Base-by-base conservation (phyloP, 1,284 basidiomycete genomes). In the Tilletiopsis washingtonensis region DNA sequence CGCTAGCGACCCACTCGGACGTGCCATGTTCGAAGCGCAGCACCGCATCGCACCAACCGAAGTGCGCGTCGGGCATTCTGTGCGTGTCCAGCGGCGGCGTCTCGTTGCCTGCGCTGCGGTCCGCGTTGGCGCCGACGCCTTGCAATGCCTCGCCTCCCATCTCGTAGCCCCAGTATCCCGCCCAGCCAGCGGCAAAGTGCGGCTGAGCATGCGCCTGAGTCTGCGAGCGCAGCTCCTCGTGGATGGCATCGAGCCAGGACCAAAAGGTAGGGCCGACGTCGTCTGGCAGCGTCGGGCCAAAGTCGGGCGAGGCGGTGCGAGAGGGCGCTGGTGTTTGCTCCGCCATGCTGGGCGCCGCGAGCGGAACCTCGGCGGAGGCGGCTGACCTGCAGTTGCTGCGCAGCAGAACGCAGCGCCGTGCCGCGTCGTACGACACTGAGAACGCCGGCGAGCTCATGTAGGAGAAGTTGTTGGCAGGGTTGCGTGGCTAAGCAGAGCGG, bases 81-180 rank as follows among this genome's bases (percentile, higher is more conserved):
- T n/a, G 15, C 26, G 3, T 4, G 4, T 24, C 17, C 23, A 19
- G 26, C 17, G 37, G 37, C 37, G n/a, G n/a, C n/a, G n/a, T 19
- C 17, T 43, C 32, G 9, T 20, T 4, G 6, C 27, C 27, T 29
- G 6, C 27, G 7, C 14, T 29, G 7, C 23, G 15, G 15, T 24
- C 9, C 9, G n/a, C 20, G n/a, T 25, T 4, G 20, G 32, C 15
- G 12, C 17, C 6, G n/a, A 5, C 15, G n/a, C 7, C 3, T 2
- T 26, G 23, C 11, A 80, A 55, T 38, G 74, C 74, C 49, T 79
- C 77, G 47, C 74, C 70, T 63, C 78, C 78, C 77, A 80, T 78
- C 61, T 80, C 79, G 58, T 80, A 81, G 1, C 76, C 76, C 61
- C 78, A 77, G 64, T 76, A 78, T 0, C 79, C 79, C 1, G 76